Percentiles rank a stretch among this genome's conserved stretches.
phyloP scores from a whole-genome alignment of 164 flowering plant species.

The Vitis vinifera region ASM3070453v1 NC_081813.1:1384501-1385000 shows the following conservation, averaged over 20 bases:
- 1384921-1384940: no score
- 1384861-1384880: no score
- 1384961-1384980: no score
- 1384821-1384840: background rate
- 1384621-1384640: conserved; percentile 60
- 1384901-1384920: no score
- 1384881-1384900: no score
- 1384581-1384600: conserved; percentile 63
- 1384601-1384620: conserved; percentile 85
- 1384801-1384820: background rate
- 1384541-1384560: conserved; percentile 64
- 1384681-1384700: conserved; percentile 77
- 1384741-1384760: background rate
- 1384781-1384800: conserved; percentile 4
- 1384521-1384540: conserved; percentile 46
- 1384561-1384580: conserved; percentile 41
- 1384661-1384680: conserved; percentile 92
- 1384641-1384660: conserved; percentile 74
- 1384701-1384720: conserved; percentile 72
- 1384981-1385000: no score
- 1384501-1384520: conserved; percentile 2
- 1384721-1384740: conserved; percentile 72
- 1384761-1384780: background rate
- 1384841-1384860: no score
- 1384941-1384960: no score